Evolutionary conservation across 441 rosid genomes (phyloP).

Genomic region (Populus hybrid): DNA sequence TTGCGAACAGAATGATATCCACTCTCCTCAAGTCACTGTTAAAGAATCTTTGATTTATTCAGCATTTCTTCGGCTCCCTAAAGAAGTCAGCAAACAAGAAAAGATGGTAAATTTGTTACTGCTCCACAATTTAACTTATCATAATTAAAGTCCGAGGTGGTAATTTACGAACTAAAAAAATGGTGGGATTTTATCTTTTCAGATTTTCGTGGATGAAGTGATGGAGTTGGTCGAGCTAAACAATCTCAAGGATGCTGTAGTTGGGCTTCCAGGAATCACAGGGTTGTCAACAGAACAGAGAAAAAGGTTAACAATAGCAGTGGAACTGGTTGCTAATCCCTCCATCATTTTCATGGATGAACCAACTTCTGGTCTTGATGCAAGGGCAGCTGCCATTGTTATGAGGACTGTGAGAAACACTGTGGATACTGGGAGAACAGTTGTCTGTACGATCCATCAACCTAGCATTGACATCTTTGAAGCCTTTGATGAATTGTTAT

Average conservation of each 20-base stretch:
- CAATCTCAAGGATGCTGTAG: constrained; percentile 31
- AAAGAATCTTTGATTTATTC: constrained; percentile 82
- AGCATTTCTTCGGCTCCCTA: constrained; percentile 80
- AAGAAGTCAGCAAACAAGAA: constrained; percentile 61
- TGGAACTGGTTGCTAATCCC: constrained; percentile 50
- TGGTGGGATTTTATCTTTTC: constrained; percentile 9
- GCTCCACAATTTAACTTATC: neutral
- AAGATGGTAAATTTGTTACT: constrained; percentile 46
- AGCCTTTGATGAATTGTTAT: constrained; percentile 37
- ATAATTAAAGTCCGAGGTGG: neutral
- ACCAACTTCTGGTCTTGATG: constrained; percentile 52
- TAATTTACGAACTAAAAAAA: neutral
- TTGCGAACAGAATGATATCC: constrained; percentile 89
- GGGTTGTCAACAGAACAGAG: constrained; percentile 54
- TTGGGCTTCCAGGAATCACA: constrained; percentile 42
- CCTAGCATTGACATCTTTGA: constrained; percentile 34
- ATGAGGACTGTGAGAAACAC: constrained; percentile 54
- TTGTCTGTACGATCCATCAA: constrained; percentile 51
- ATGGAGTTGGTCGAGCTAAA: constrained; percentile 42
- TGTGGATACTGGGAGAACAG: constrained; percentile 47
- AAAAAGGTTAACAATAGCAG: constrained; percentile 48
- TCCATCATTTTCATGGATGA: constrained; percentile 52
- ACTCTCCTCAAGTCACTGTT: constrained; percentile 90
- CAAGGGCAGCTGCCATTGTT: constrained; percentile 50
- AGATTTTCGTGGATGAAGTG: constrained; percentile 41